Evolutionary conservation across 257 asterid genomes (phyloP).

Genomic region (Lycium ferocissimum): DNA sequence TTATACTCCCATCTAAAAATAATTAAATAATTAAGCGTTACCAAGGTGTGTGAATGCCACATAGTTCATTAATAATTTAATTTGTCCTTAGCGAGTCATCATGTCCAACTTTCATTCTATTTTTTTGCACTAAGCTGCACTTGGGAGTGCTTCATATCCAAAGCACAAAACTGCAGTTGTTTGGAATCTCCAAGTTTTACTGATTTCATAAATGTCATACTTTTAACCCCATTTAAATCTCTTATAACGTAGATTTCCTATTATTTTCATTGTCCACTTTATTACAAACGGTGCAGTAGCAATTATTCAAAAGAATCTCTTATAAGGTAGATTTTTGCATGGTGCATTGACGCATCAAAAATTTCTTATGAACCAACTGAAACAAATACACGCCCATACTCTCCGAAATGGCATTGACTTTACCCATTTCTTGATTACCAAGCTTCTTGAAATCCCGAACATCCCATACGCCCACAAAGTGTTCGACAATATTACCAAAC

Average conservation of each 20-base stretch:
- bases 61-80: background rate
- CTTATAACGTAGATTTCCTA: background rate
- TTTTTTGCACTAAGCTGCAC: background rate
- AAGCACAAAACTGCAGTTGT: background rate
- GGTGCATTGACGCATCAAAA: background rate
- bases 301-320: background rate
- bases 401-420: conserved; percentile 61
- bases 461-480: conserved; percentile 70
- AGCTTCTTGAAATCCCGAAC: conserved; percentile 56
- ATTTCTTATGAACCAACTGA: conserved; percentile 68
- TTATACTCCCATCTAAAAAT: background rate
- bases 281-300: too few relatives aligned
- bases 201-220: background rate
- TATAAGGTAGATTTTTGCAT: background rate
- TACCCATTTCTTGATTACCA: conserved; percentile 50
- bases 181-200: background rate
- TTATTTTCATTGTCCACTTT: background rate
- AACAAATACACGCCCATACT: conserved; percentile 65
- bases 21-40: background rate
- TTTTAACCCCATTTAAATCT: background rate
- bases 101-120: background rate
- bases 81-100: background rate
- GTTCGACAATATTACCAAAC: conserved; percentile 65
- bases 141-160: background rate
- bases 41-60: background rate